Percentiles rank a stretch among this genome's conserved stretches.
phyloP scores from a whole-genome alignment of 495 filamentous ascomycete species.

The Beverwykella pulmonaria region DNA sequence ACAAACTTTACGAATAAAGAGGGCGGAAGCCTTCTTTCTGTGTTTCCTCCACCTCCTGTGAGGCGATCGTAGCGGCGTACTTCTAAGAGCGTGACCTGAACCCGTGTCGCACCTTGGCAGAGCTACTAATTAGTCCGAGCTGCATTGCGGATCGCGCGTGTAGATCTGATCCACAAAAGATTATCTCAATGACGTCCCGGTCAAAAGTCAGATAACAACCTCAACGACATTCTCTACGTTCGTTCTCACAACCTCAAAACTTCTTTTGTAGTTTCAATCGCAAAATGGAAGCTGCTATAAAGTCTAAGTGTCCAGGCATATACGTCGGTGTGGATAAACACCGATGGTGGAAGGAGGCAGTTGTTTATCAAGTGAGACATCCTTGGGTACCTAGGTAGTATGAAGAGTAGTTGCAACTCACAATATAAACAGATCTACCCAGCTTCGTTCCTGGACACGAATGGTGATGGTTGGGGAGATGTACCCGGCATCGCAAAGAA shows the following conservation, averaged over 20 bases:
- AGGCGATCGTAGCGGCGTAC: neutral
- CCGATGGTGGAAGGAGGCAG: slow-evolving; percentile 49
- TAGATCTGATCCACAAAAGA: slow-evolving; percentile 5
- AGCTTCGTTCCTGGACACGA: slow-evolving; percentile 46
- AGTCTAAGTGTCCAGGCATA: slow-evolving; percentile 1
- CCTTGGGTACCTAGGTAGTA: neutral
- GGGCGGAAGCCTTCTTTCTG: too few relatives aligned
- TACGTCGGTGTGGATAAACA: slow-evolving; percentile 36
- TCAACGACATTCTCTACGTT: neutral
- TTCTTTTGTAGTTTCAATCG: neutral
- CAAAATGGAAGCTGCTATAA: slow-evolving; percentile 7
- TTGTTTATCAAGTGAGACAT: slow-evolving; percentile 45
- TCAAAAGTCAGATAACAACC: neutral
- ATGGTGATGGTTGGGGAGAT: slow-evolving; percentile 48
- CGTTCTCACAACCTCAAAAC: neutral
- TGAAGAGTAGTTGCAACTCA: neutral
- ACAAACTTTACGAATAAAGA: too few relatives aligned
- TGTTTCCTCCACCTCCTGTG: too few relatives aligned
- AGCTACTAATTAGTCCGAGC: too few relatives aligned
- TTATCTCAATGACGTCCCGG: neutral
- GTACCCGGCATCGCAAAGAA: slow-evolving; percentile 47
- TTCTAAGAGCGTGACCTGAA: neutral
- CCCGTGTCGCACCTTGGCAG: neutral
- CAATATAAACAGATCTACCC: slow-evolving; percentile 42
- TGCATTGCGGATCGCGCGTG: neutral